phyloP scores from a whole-genome alignment of 139 green algal genomes.

The Dunaliella primolecta region DNA sequence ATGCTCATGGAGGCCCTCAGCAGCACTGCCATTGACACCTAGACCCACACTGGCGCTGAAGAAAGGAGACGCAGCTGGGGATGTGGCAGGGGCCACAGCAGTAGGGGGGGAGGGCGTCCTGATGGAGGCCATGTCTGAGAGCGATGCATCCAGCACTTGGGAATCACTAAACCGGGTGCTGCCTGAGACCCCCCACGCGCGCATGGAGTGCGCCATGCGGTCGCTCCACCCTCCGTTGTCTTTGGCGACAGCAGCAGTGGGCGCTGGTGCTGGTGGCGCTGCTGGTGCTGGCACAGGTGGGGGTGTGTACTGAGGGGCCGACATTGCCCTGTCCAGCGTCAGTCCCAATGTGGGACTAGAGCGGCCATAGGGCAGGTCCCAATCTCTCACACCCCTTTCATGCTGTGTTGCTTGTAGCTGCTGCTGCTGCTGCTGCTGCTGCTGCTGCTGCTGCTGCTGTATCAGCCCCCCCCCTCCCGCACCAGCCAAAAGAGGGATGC shows the following conservation, averaged over 20 bases:
- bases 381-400: neutral
- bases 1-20: too few relatives aligned
- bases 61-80: too few relatives aligned
- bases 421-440: neutral
- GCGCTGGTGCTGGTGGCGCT: too few relatives aligned
- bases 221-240: too few relatives aligned
- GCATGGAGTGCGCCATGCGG: too few relatives aligned
- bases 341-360: neutral
- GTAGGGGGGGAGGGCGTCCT: neutral
- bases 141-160: neutral
- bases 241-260: too few relatives aligned
- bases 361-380: neutral
- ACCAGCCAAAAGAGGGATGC: too few relatives aligned
- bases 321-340: neutral
- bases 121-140: neutral
- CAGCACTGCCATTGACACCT: neutral
- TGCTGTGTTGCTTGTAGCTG: neutral
- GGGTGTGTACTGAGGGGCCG: too few relatives aligned
- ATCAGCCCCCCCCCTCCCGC: too few relatives aligned
- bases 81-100: too few relatives aligned
- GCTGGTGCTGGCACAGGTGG: too few relatives aligned
- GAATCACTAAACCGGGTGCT: neutral
- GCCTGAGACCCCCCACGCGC: too few relatives aligned
- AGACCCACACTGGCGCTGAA: neutral
- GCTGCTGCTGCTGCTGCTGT: neutral